Evolutionary conservation across 1,139 yeast species (phyloP).

Genomic region (Meyerozyma smithsonii): DNA sequence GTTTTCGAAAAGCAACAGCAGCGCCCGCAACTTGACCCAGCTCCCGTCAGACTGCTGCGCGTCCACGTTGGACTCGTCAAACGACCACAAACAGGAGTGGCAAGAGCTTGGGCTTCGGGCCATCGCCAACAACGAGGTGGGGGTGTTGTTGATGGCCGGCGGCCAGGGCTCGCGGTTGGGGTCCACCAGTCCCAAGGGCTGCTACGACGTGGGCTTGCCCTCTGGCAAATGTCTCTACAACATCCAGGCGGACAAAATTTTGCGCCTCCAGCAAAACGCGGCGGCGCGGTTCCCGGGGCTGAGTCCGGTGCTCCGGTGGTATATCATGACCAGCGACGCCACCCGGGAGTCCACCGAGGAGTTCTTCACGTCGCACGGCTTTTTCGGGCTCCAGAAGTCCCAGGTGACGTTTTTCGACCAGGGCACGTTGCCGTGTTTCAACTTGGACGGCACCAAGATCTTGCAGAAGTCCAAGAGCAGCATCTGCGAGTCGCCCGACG

Average conservation of each 20-base stretch:
- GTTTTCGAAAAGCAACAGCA: conserved; percentile 31
- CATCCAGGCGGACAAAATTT: conserved; percentile 84
- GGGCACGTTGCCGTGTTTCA: conserved; percentile 91
- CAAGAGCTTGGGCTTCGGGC: conserved; percentile 58
- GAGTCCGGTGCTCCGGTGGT: conserved; percentile 61
- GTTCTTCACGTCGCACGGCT: conserved; percentile 56
- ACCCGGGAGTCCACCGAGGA: conserved; percentile 73
- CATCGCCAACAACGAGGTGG: conserved; percentile 70
- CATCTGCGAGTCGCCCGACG: conserved; percentile 90
- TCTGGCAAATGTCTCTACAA: conserved; percentile 82
- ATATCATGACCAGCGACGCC: conserved; percentile 94
- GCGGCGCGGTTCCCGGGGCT: conserved; percentile 24
- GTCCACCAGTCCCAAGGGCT: conserved; percentile 86
- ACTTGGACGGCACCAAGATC: conserved; percentile 63
- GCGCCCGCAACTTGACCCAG: conserved; percentile 40
- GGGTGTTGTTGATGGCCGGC: conserved; percentile 90
- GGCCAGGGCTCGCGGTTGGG: conserved; percentile 98
- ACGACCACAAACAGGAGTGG: conserved; percentile 42
- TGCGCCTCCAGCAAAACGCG: conserved; percentile 58
- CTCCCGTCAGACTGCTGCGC: conserved; percentile 48
- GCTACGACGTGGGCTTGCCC: conserved; percentile 83
- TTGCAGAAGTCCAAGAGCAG: conserved; percentile 51
- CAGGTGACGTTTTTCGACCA: conserved; percentile 85
- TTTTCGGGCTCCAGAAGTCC: conserved; percentile 60
- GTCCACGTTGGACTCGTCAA: conserved; percentile 40